phyloP scores from a whole-genome alignment of 2,329 filamentous ascomycete species.

The Penicillium sumatraense region DNA sequence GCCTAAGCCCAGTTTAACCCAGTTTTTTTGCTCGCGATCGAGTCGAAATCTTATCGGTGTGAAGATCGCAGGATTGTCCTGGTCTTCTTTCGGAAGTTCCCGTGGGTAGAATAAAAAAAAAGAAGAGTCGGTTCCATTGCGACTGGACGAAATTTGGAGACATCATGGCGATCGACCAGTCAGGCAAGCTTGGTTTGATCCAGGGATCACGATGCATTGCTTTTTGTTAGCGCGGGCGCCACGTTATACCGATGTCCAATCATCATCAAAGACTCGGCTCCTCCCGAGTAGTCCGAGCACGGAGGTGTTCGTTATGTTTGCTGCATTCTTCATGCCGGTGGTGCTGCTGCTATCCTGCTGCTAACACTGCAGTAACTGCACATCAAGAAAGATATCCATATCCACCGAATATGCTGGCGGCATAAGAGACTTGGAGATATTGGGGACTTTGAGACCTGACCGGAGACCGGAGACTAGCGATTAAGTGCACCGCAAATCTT shows the following conservation, averaged over 20 bases:
- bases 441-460: no score
- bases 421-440: no score
- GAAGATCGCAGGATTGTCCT: background rate
- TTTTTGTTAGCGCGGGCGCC: slow-evolving; percentile 8
- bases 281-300: slow-evolving; percentile 12
- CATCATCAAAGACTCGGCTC: slow-evolving; percentile 7
- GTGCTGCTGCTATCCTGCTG: background rate
- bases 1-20: slow-evolving; percentile 2
- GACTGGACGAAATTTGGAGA: slow-evolving; percentile 6
- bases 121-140: background rate
- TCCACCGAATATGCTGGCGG: background rate
- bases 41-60: slow-evolving; percentile 8
- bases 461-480: no score
- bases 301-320: slow-evolving; percentile 7
- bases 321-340: slow-evolving; percentile 7
- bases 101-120: slow-evolving; percentile 13
- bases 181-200: slow-evolving; percentile 11
- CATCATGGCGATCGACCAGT: slow-evolving; percentile 15
- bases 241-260: slow-evolving; percentile 11
- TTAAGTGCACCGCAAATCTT: background rate
- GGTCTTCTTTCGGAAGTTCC: slow-evolving; percentile 19
- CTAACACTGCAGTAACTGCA: no score
- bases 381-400: background rate
- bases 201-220: slow-evolving; percentile 7
- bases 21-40: slow-evolving; percentile 2